Base-by-base conservation (phyloP, 208 protist genomes). In the Plasmodiophora brassicae region DNA sequence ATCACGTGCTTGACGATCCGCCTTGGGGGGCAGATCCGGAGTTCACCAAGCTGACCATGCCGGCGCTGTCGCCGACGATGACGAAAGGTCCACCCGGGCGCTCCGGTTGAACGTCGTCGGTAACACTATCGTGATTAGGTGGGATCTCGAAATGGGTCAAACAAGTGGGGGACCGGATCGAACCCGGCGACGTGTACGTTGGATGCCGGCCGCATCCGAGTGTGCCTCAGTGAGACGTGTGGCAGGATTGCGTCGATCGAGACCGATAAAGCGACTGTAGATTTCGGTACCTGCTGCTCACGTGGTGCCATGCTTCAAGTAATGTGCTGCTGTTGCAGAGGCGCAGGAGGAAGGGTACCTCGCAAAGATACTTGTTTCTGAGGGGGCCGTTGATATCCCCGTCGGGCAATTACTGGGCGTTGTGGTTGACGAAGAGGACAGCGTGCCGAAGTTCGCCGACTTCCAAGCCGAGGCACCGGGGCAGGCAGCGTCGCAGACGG, bases 201-300 rank as follows among this genome's bases (percentile, higher is more conserved):
- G 20, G 5, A 14, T 44, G 20, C n/a, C 5, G 65, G 14, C 20
- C 5, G 20, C 20, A 32, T 78, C 14, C 5, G n/a, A 78, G 20
- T 78, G 41, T 5, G 10, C 41, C n/a, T 14, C n/a, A 38, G 32
- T 32, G 50, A 57, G 50, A 28, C 20, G 25, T 78, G 5, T 78
- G 5, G 20, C 41, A 78, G 65, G n/a, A 94, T 96, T 89, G 95
- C 93, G 88, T 93, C 95, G 89, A 92, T 98, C 45, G 96, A 98
- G 92, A 98, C 97, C 36, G 97, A 98, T 92, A 98, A 98, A 94
- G 96, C 97, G 36, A 95, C 97, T 10, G 95, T 98, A 71, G 95
- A 96, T 43, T 97, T 97, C 90, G 96, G 65, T 78, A 38, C 10
- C 65, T 36, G 20, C n/a, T 5, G 10, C 14, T 14, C 65, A 5